Percentiles rank a stretch among this genome's conserved stretches.
These are phyloP conservation scores for Leccinum boreale DNA, from an alignment of 768 basidiomycete species.

Conservation along the genomic window DNA sequence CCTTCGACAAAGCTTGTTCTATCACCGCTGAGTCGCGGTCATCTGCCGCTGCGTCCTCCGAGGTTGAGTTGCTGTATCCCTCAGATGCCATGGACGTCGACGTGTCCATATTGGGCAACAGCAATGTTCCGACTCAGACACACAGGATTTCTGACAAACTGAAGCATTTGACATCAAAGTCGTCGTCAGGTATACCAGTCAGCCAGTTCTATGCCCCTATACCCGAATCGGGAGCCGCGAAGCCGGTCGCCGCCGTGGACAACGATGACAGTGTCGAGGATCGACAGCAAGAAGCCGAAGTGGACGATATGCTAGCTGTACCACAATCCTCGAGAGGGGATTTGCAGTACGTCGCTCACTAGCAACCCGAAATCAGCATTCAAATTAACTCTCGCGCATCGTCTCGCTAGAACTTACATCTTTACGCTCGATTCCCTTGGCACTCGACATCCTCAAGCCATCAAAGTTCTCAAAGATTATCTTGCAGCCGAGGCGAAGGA, in stretches of 20 bases:
- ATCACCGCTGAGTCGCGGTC: slow-evolving; percentile 7
- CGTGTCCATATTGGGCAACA: not conserved
- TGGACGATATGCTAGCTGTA: slow-evolving; percentile 29
- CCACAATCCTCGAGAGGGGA: slow-evolving; percentile 13
- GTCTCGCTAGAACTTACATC: slow-evolving; percentile 60
- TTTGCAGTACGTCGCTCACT: slow-evolving; percentile 18
- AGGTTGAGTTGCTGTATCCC: slow-evolving; percentile 9
- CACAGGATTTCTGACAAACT: not conserved
- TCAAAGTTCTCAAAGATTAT: slow-evolving; percentile 61
- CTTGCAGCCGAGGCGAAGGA: slow-evolving; percentile 74
- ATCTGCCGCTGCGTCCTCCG: slow-evolving; percentile 6
- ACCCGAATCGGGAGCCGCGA: not conserved
- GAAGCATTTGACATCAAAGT: slow-evolving; percentile 5
- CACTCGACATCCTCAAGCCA: slow-evolving; percentile 61
- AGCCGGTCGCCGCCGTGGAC: slow-evolving; percentile 11
- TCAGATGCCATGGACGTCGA: slow-evolving; percentile 31
- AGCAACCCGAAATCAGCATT: not conserved
- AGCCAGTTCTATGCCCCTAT: slow-evolving; percentile 22
- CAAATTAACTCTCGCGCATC: not conserved
- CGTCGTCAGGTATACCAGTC: slow-evolving; percentile 14
- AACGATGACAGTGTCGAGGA: slow-evolving; percentile 29
- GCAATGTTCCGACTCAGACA: not conserved
- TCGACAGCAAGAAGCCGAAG: slow-evolving; percentile 31
- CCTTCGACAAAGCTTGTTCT: slow-evolving; percentile 18
- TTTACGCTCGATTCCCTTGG: slow-evolving; percentile 91